Conservation (phyloP, 768 basidiomycete species). For the Trametopsis cervina region DNA sequence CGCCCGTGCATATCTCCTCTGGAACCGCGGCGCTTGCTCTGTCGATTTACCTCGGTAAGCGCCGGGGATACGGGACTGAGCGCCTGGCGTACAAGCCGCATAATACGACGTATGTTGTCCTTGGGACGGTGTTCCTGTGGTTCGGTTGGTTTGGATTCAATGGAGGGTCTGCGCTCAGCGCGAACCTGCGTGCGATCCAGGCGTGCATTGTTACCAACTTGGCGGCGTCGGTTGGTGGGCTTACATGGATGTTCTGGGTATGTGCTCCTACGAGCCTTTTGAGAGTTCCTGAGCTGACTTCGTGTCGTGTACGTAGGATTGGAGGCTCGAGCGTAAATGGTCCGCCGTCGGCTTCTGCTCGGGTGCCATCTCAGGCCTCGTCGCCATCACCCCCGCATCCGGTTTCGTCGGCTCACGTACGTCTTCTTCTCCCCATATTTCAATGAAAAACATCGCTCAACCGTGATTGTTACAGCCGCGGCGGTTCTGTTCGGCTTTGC, state of each 20-base stretch:
- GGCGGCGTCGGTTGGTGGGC: constrained; percentile 79
- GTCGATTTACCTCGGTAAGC: constrained; percentile 85
- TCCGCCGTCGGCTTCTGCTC: constrained; percentile 92
- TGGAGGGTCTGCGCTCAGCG: constrained; percentile 85
- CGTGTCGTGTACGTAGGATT: constrained; percentile 46
- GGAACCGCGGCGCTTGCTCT: constrained; percentile 89
- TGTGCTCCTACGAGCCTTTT: constrained; percentile 10
- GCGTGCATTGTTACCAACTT: constrained; percentile 94
- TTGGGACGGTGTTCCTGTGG: constrained; percentile 95
- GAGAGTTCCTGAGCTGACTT: background rate
- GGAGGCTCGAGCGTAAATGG: constrained; percentile 90
- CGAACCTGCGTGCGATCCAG: constrained; percentile 80
- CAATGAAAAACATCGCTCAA: background rate
- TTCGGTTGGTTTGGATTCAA: constrained; percentile 97
- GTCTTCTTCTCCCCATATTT: constrained; percentile 19
- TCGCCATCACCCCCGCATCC: constrained; percentile 83
- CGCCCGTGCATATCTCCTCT: constrained; percentile 94
- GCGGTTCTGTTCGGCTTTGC: constrained; percentile 81
- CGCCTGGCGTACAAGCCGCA: constrained; percentile 90
- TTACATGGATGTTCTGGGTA: constrained; percentile 92
- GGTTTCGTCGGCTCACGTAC: constrained; percentile 74
- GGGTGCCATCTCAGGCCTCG: constrained; percentile 85
- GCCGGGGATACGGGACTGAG: constrained; percentile 87
- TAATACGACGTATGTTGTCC: constrained; percentile 85
- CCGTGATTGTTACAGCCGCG: constrained; percentile 43